phyloP scores from a whole-genome alignment of 176 grass and related monocot species.

The Olyra latifolia region DNA sequence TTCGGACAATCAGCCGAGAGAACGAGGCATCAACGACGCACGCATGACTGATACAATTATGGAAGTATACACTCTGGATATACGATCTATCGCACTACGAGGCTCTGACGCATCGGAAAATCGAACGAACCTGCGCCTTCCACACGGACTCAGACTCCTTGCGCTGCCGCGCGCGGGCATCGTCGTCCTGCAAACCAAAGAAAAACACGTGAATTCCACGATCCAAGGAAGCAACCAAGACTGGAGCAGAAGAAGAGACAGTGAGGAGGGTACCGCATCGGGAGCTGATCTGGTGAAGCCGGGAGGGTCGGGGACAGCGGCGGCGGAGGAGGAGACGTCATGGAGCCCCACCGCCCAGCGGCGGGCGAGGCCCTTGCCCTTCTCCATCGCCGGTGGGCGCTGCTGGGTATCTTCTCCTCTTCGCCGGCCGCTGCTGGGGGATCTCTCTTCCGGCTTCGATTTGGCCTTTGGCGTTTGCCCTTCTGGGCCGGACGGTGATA shows the following conservation, averaged over 20 bases:
- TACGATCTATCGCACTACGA: neutral
- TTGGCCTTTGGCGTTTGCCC: no score
- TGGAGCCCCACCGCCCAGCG: slow-evolving; percentile 88
- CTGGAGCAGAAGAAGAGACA: neutral
- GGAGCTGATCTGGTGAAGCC: slow-evolving; percentile 76
- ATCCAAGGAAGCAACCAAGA: neutral
- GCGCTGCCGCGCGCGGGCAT: slow-evolving; percentile 74
- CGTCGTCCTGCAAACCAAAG: slow-evolving; percentile 59
- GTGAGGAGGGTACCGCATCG: slow-evolving; percentile 47
- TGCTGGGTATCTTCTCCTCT: neutral
- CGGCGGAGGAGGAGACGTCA: slow-evolving; percentile 52
- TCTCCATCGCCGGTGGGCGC: slow-evolving; percentile 66
- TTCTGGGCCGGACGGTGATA: no score
- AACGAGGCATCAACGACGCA: neutral
- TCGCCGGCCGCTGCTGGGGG: no score
- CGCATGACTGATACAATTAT: neutral
- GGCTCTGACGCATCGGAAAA: neutral
- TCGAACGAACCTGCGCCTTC: slow-evolving; percentile 73
- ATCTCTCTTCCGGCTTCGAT: no score
- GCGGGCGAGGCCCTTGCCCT: slow-evolving; percentile 82
- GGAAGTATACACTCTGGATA: neutral
- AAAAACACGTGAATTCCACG: slow-evolving; percentile 9
- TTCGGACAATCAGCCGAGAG: neutral
- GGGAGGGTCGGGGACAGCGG: slow-evolving; percentile 62
- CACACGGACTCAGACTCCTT: slow-evolving; percentile 83